Conservation (phyloP, 176 grass and related monocot species). For the Thinopyrum elongatum region DNA sequence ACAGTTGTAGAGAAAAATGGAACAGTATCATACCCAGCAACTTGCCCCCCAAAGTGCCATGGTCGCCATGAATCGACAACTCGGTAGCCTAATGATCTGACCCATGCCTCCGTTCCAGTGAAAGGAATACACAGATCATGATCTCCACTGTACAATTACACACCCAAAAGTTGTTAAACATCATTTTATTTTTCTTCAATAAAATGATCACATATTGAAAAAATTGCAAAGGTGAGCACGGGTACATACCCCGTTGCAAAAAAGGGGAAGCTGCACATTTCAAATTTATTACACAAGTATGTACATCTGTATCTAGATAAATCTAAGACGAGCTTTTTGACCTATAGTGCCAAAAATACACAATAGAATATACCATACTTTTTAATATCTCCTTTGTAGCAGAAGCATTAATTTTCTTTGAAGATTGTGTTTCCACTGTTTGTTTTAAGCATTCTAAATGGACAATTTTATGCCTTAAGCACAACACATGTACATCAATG, state of each 20-base stretch:
- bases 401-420: neutral
- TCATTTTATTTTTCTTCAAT: neutral
- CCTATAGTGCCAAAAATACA: neutral
- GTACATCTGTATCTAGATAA: no score
- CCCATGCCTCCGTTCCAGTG: slow-evolving; percentile 80
- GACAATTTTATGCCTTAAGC: neutral
- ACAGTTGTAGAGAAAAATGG: neutral
- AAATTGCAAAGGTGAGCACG: neutral
- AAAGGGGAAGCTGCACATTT: neutral
- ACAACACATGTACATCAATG: neutral
- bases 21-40: slow-evolving; percentile 60
- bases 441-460: neutral
- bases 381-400: neutral
- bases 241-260: neutral
- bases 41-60: slow-evolving; percentile 62
- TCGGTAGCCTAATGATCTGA: slow-evolving; percentile 63
- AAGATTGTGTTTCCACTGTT: neutral
- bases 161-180: neutral
- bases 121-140: slow-evolving; percentile 84
- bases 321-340: no score
- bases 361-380: neutral
- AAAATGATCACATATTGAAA: neutral
- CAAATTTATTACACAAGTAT: neutral
- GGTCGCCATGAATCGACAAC: slow-evolving; percentile 68
- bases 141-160: slow-evolving; percentile 51